These are phyloP conservation scores for Diaporthe vexans DNA, from an alignment of 2,329 filamentous ascomycete genomes.

Conservation along the genomic window DNA sequence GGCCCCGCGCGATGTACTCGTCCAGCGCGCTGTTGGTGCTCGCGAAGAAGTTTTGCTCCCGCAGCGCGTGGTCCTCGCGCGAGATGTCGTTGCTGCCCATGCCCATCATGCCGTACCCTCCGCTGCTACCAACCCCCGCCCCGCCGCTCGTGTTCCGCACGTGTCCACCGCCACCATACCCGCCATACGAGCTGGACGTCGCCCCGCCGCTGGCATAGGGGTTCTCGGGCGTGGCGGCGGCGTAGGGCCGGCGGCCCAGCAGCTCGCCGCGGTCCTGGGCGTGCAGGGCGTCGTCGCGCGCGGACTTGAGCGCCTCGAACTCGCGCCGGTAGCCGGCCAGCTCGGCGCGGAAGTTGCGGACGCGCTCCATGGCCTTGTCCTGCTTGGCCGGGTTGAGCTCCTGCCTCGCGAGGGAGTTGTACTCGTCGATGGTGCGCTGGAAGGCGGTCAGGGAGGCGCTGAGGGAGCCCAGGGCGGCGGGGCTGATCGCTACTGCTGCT, in stretches of 20 bases:
- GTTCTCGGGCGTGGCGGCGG: constrained; percentile 82
- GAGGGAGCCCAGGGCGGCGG: constrained; percentile 72
- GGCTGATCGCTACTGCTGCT: constrained; percentile 68
- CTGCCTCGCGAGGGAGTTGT: constrained; percentile 85
- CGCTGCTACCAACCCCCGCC: constrained; percentile 44
- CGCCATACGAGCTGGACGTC: constrained; percentile 45
- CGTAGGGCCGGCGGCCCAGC: constrained; percentile 86
- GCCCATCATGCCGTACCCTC: constrained; percentile 49
- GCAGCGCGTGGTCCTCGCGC: constrained; percentile 85
- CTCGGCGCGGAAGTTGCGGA: constrained; percentile 88
- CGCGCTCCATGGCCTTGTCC: constrained; percentile 87
- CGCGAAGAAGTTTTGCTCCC: constrained; percentile 90
- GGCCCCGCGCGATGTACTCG: constrained; percentile 91
- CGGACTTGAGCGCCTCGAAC: constrained; percentile 82
- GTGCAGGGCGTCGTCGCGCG: constrained; percentile 80
- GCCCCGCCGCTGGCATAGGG: constrained; percentile 76
- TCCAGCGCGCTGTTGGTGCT: constrained; percentile 89
- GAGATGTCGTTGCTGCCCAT: constrained; percentile 73
- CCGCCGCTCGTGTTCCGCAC: constrained; percentile 59
- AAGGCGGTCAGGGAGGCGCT: constrained; percentile 80
- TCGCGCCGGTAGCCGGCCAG: constrained; percentile 83
- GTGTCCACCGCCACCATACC: constrained; percentile 46
- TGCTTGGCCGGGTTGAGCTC: constrained; percentile 94
- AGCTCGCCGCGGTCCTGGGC: constrained; percentile 81
- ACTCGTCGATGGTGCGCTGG: constrained; percentile 92